Base-by-base conservation (phyloP, 2,329 filamentous ascomycete genomes). In the Helotiales sp. region DNA sequence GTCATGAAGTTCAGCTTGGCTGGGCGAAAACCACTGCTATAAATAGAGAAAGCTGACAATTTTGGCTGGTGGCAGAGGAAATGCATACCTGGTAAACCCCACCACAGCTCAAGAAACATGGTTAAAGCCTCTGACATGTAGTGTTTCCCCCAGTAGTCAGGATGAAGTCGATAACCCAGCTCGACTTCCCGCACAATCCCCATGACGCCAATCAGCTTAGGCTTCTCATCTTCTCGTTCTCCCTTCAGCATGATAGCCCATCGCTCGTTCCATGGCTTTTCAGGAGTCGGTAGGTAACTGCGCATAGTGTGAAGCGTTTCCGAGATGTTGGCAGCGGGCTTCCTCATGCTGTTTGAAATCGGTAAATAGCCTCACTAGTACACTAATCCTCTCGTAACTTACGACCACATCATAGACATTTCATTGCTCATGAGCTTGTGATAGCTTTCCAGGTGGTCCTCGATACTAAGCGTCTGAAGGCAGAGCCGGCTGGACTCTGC, bases 111-210 rank as follows among this genome's bases (percentile, higher is more conserved):
- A n/a, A 71, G 30, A 50, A 72, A 71, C 58, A 66, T 49, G 3
- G 11, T 47, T 40, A 74, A 52, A 7, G 72, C 71, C 43, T 72
- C 71, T n/a, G 43, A 68, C 62, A 69, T 70, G 57, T 69, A 73
- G 17, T 70, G 70, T 58, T 67, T 69, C 43, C 63, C 66, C 62
- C 66, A 69, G 45, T 34, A 64, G 47, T 63, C 66, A 4, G 65
- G 59, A 58, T 66, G 64, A 8, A 70, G 30, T 24, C 63, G 63
- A 32, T 70, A 70, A 5, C 63, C 64, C 6, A 70, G 57, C 22
- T 70, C 69, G 1, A 45, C 50, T 54, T 63, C 64, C n/a, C 63
- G 49, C 10, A 57, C 60, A 8, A 68, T 64, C 0, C 68, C 68
- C 13, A 72, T 30, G 2, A 60, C 10, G 2, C 69, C 71, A 47